phyloP scores from a whole-genome alignment of 306 rosid species.

The Prinsepia uniflora region DNA sequence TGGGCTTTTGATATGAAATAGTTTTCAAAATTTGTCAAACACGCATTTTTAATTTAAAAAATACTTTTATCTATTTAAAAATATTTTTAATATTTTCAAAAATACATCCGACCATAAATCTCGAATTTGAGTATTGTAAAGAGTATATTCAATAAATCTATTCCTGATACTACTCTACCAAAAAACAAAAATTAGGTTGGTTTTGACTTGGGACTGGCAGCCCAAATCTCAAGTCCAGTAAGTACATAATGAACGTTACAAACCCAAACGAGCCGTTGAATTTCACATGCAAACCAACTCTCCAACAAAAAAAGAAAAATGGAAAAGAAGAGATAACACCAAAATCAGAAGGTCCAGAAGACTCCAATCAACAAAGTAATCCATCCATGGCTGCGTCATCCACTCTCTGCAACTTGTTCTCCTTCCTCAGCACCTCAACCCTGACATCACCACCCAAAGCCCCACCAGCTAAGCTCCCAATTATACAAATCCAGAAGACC shows the following conservation, averaged over 20 bases:
- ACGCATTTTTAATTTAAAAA: too few species aligned
- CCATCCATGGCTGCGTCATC: conserved; percentile 70
- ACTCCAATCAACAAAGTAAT: not conserved
- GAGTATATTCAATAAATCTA: too few species aligned
- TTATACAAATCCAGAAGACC: conserved; percentile 28
- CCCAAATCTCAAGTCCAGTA: not conserved
- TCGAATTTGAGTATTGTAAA: too few species aligned
- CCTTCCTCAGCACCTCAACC: conserved; percentile 57
- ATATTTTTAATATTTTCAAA: too few species aligned
- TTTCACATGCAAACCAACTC: not conserved
- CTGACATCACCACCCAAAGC: conserved; percentile 32
- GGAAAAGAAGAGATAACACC: not conserved
- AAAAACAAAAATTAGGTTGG: too few species aligned
- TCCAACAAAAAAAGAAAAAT: not conserved
- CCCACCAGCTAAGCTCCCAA: conserved; percentile 36
- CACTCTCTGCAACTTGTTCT: conserved; percentile 53
- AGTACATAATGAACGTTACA: not conserved
- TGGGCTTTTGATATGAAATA: too few species aligned
- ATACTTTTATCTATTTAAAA: too few species aligned
- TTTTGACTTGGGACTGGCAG: not conserved
- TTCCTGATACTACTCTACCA: too few species aligned
- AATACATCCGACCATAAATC: too few species aligned
- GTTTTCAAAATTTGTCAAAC: too few species aligned
- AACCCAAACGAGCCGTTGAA: too few species aligned
- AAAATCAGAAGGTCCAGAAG: conserved; percentile 2